Evolutionary conservation across 768 basidiomycete species (phyloP), one percentile per base, ranked within the genome.

Genomic region (Chiua virens): DNA sequence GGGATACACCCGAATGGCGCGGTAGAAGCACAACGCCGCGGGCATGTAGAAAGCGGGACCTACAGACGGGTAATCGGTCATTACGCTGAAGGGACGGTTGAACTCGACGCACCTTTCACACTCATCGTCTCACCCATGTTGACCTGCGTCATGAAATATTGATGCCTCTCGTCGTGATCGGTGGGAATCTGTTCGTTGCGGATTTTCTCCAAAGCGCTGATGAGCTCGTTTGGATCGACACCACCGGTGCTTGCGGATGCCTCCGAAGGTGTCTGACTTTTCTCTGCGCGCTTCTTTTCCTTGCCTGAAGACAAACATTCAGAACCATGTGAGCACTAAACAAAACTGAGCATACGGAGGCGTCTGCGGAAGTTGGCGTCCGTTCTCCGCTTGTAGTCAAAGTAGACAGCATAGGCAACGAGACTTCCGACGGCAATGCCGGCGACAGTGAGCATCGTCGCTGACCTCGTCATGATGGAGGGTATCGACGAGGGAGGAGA

Each of bases 1-100:
- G 44, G 97, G 97, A 73, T 99, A 99, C 32, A 97, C 93, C 48
- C 88, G 79, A 52, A 98, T 83, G 1, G 93, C 95, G 44, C 92
- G 82, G 80, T 86, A 99, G 81, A 98, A 98, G 37, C 85, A 82
- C 65, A 91, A 70, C 37, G 97, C 95, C 18, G 95, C 86, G 11
- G 85, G 79, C 23, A 98, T 77, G 64, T 87, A 73, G 71, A 85
- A 87, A 23, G 78, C 70, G 38, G 90, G 87, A 34, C 95, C 96
- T 97, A 54, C 22, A 21, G 49, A 47, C 42, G 27, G n/a, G 45
- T 56, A 14, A 53, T 42, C 9, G 35, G 43, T 45, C 8, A 50
- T 11, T 8, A 22, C 13, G 17, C 8, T 55, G 23, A 36, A 27
- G 46, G 32, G 20, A 43, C 4, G 42, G 35, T 6, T 34, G 23